phyloP scores from a whole-genome alignment of 805 yeast species.

The Lipomyces anomalus region DNA sequence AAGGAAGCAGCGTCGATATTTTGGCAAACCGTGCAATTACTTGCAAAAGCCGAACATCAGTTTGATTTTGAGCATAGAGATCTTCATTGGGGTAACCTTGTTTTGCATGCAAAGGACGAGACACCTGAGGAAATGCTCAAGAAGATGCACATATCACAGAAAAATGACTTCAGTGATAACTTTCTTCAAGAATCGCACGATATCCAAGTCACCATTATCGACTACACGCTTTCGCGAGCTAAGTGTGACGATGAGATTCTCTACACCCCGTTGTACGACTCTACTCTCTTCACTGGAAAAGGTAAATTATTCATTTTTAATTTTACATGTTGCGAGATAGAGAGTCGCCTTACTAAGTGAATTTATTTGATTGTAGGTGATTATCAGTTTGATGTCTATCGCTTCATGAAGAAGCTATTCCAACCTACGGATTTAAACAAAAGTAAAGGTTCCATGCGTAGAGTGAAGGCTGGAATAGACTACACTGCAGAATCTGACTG shows the following conservation, averaged over 20 bases:
- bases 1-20: slow-evolving; percentile 43
- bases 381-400: slow-evolving; percentile 56
- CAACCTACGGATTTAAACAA: slow-evolving; percentile 4
- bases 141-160: slow-evolving; percentile 10
- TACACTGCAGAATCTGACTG: slow-evolving; percentile 39
- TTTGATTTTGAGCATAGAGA: slow-evolving; percentile 66
- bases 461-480: slow-evolving; percentile 5
- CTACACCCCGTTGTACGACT: slow-evolving; percentile 58
- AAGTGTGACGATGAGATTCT: slow-evolving; percentile 31
- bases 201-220: slow-evolving; percentile 48
- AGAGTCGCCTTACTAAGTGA: background rate
- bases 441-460: slow-evolving; percentile 2
- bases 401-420: slow-evolving; percentile 41
- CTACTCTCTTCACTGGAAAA: slow-evolving; percentile 53
- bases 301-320: slow-evolving; percentile 2
- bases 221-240: slow-evolving; percentile 53
- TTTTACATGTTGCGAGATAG: background rate
- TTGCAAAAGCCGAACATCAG: slow-evolving; percentile 48
- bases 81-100: slow-evolving; percentile 59
- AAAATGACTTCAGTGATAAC: slow-evolving; percentile 5
- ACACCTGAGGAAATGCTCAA: slow-evolving; percentile 17
- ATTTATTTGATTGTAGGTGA: slow-evolving; percentile 39
- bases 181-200: background rate
- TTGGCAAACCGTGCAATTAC: slow-evolving; percentile 46
- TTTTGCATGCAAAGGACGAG: slow-evolving; percentile 36